Evolutionary conservation across 1,139 yeast species (phyloP).

Genomic region (Candida freyschussii): DNA sequence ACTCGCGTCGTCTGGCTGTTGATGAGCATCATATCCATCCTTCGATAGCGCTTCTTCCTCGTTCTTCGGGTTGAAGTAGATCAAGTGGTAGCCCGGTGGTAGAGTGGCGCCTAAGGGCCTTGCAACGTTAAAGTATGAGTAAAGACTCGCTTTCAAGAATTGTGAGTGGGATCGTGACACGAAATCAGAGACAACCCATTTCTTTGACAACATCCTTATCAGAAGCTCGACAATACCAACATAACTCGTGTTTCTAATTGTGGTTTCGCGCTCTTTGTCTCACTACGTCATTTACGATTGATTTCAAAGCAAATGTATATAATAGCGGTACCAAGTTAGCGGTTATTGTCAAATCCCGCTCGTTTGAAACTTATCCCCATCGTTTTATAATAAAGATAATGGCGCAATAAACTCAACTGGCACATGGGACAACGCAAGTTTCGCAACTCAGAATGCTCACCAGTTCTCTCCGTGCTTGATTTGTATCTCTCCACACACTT

Average conservation of each 20-base stretch:
- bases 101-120: conserved; percentile 12
- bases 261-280: too few species aligned
- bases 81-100: conserved; percentile 55
- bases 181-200: conserved; percentile 19
- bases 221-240: too few species aligned
- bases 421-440: conserved; percentile 12
- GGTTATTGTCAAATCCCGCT: too few species aligned
- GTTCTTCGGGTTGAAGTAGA: conserved; percentile 57
- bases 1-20: conserved; percentile 48
- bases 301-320: too few species aligned
- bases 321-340: too few species aligned
- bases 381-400: conserved; percentile 9
- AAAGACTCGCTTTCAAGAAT: conserved; percentile 19
- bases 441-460: not conserved
- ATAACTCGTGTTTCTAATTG: too few species aligned
- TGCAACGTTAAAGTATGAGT: conserved; percentile 22
- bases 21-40: conserved; percentile 84
- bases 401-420: conserved; percentile 7
- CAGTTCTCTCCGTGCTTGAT: not conserved
- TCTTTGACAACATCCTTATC: conserved; percentile 10
- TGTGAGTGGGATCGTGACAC: conserved; percentile 20
- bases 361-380: not conserved
- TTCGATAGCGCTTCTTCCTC: conserved; percentile 44
- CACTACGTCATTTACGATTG: too few species aligned
- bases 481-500: conserved; percentile 3